Percentiles rank a stretch among this genome's conserved stretches.
Evolutionary conservation across 2,329 filamentous ascomycete species (phyloP).

Genomic region (Pseudonectria buxi): DNA sequence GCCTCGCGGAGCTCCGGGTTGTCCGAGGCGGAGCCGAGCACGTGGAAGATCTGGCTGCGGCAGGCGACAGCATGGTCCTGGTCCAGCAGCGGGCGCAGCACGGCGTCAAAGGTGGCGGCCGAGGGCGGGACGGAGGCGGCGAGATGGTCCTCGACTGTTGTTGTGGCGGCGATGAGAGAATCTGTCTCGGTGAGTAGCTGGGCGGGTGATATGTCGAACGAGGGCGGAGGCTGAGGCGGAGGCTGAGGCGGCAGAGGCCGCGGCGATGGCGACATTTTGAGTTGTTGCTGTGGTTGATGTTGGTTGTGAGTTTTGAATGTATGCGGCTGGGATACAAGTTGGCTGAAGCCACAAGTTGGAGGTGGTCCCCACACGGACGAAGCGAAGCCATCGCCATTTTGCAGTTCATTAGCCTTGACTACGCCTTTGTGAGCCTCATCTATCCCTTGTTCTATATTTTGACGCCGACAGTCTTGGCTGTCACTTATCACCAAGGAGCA

Average conservation of each 20-base stretch:
- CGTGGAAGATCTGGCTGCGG: slow-evolving; percentile 11
- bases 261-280: slow-evolving; percentile 7
- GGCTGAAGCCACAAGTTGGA: too few relatives aligned
- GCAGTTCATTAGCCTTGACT: too few relatives aligned
- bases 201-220: slow-evolving; percentile 10
- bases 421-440: too few relatives aligned
- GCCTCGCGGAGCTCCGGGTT: slow-evolving; percentile 20
- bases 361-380: too few relatives aligned
- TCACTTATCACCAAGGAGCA: too few relatives aligned
- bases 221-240: slow-evolving; percentile 17
- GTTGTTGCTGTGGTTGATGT: neutral
- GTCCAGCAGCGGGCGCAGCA: slow-evolving; percentile 15
- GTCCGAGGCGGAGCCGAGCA: slow-evolving; percentile 21
- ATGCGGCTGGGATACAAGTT: neutral
- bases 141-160: slow-evolving; percentile 14
- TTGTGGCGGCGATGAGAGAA: slow-evolving; percentile 29
- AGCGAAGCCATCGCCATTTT: too few relatives aligned
- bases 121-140: slow-evolving; percentile 10
- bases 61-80: slow-evolving; percentile 15
- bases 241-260: neutral
- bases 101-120: slow-evolving; percentile 14
- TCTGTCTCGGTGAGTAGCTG: slow-evolving; percentile 12
- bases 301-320: neutral
- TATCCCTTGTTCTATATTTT: too few relatives aligned
- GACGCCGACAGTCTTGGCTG: too few relatives aligned